Percentiles rank a stretch among this genome's conserved stretches.
Evolutionary conservation across 2,329 filamentous ascomycete species (phyloP).

Genomic region (Huntiella abstrusa): DNA sequence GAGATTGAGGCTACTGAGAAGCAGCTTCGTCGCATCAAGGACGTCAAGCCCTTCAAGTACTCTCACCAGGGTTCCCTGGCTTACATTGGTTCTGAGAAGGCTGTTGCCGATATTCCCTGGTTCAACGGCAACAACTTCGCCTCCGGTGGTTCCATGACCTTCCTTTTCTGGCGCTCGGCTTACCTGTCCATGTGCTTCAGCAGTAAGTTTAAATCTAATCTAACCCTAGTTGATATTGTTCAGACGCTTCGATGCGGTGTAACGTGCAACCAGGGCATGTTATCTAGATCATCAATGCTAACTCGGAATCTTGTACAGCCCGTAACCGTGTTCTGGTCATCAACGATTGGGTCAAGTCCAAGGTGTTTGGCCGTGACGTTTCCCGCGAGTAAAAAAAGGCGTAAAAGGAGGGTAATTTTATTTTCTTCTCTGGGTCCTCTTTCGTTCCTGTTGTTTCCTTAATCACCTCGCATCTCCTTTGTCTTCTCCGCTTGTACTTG

Average conservation of each 20-base stretch:
- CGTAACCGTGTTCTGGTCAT: conserved; percentile 87
- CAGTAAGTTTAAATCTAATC: conserved; percentile 44
- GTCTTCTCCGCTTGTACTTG: neutral
- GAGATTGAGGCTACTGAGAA: conserved; percentile 79
- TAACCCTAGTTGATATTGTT: neutral
- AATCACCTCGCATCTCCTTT: neutral
- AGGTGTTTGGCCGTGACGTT: conserved; percentile 88
- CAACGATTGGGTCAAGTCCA: conserved; percentile 93
- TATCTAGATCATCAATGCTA: too few species aligned
- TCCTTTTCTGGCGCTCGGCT: conserved; percentile 94
- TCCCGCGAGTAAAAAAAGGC: conserved; percentile 47
- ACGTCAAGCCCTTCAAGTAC: conserved; percentile 96
- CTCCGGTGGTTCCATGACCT: conserved; percentile 81
- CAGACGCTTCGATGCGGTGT: too few species aligned
- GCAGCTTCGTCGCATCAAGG: conserved; percentile 73
- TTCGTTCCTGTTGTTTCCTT: too few species aligned
- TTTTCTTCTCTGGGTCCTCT: neutral
- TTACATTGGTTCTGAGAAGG: conserved; percentile 96
- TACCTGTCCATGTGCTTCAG: conserved; percentile 99
- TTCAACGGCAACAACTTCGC: conserved; percentile 81
- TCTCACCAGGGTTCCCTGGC: conserved; percentile 91
- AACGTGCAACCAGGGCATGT: too few species aligned
- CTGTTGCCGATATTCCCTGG: conserved; percentile 93
- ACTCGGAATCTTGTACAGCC: conserved; percentile 28
- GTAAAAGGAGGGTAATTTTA: neutral